Percentiles rank a stretch among this genome's conserved stretches.
phyloP scores from a whole-genome alignment of 495 filamentous ascomycete genomes.

The Aeminium ludgeri region DNA sequence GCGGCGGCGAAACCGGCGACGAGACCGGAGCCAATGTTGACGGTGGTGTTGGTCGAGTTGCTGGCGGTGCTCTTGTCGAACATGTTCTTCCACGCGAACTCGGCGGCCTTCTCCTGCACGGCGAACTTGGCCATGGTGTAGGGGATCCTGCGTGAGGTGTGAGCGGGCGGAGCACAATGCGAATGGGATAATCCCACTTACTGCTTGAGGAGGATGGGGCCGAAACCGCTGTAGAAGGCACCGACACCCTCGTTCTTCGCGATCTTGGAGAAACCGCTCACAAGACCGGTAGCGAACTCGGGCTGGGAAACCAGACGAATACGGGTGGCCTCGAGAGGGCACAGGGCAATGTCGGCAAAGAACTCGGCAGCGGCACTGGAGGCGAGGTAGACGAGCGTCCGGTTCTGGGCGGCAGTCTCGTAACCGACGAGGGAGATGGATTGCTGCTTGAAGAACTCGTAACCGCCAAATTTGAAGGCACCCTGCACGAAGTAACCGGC shows the following conservation, averaged over 20 bases:
- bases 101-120: conserved; percentile 93
- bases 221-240: conserved; percentile 31
- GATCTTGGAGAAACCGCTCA: conserved; percentile 28
- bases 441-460: conserved; percentile 33
- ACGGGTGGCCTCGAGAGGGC: conserved; percentile 27
- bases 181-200: no score
- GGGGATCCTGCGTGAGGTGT: conserved; percentile 89
- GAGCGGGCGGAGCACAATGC: no score
- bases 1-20: conserved; percentile 96
- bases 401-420: conserved; percentile 27
- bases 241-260: conserved; percentile 26
- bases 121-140: conserved; percentile 99
- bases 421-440: conserved; percentile 28
- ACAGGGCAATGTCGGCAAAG: conserved; percentile 30
- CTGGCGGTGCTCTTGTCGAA: conserved; percentile 60
- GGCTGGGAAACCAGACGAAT: conserved; percentile 28
- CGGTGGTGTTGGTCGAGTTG: conserved; percentile 57
- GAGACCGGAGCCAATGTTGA: conserved; percentile 91
- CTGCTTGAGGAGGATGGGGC: conserved; percentile 33
- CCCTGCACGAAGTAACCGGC: conserved; percentile 32
- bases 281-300: conserved; percentile 27
- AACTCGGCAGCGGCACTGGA: conserved; percentile 28
- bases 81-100: conserved; percentile 51
- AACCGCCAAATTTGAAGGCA: conserved; percentile 32
- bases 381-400: conserved; percentile 31